phyloP scores from a whole-genome alignment of 2,329 filamentous ascomycete genomes.

The Aspergillus jensenii region DNA sequence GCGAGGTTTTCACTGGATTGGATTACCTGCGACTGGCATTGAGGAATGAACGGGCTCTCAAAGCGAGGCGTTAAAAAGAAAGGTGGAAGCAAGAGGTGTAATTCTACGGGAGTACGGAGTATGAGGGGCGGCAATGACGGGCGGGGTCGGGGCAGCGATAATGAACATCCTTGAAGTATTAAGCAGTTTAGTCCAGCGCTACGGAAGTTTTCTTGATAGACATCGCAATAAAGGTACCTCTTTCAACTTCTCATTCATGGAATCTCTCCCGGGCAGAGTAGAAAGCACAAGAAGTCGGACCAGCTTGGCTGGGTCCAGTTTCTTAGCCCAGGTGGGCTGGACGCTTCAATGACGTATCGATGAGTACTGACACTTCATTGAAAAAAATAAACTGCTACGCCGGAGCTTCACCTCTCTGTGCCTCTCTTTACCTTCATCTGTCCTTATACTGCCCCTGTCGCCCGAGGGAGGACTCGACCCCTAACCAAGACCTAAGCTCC shows the following conservation, averaged over 20 bases:
- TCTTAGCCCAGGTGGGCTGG: neutral
- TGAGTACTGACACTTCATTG: slow-evolving; percentile 1
- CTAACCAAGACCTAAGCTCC: neutral
- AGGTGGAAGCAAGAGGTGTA: no score
- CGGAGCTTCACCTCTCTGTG: no score
- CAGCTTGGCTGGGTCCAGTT: slow-evolving; percentile 4
- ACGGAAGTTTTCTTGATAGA: no score
- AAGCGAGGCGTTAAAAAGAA: neutral
- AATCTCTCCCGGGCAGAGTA: neutral
- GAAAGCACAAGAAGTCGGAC: neutral
- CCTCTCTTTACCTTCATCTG: neutral
- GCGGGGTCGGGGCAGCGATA: neutral
- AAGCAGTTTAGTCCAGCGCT: no score
- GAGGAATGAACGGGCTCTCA: no score
- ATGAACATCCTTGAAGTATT: neutral
- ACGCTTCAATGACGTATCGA: slow-evolving; percentile 10
- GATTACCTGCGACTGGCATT: no score
- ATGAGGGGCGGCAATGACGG: neutral
- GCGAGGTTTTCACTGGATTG: no score
- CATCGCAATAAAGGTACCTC: no score
- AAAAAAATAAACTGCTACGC: neutral
- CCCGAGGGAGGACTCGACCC: neutral
- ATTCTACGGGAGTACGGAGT: no score
- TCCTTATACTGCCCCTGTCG: neutral
- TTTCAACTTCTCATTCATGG: neutral